Evolutionary conservation across 345 rosid genomes (phyloP), one percentile per base, ranked within the genome.

Genomic region (Arabis alpina): DNA sequence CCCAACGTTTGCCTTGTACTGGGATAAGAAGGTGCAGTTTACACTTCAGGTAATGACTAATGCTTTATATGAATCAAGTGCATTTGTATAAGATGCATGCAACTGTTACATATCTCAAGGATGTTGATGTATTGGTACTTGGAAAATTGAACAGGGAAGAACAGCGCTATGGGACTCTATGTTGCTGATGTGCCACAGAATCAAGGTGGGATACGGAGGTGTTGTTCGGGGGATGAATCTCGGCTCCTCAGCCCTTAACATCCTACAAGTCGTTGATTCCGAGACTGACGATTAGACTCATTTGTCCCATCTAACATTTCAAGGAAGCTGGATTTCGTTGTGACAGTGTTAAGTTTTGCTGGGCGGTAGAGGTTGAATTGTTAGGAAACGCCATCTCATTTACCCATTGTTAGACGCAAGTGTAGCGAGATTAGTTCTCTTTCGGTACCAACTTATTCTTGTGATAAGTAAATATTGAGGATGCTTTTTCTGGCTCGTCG

Each of bases 121-220:
- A 58, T 42, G 61, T 50, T 50, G 55, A 48, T 60, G 3, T 27
- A 54, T 34, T 68, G 39, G 51, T 75, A 59, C 11, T 49, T 8
- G 40, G 65, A 6, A 27, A 55, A 50, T 48, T 54, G 39, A 62
- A 69, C 96, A 91, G 97, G 99, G 99, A 71, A 80, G 99, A 62
- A 86, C 96, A 32, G 91, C 96, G 28, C 57, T 90, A 57, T 91
- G 99, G 97, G 96, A 91, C 81, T 80, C 97, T 14, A 77, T 91
- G 68, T 72, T 91, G 80, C 81, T 93, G 9, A 45, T 86, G 72
- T 87, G 96, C 82, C 89, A 91, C 64, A 84, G 88, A 80, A 82
- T 91, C 58, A 88, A 88, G 80, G 81, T 82, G 39, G 93, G 87
- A 57, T 87, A 85, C 15, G 96, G 96, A 65, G 88, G 93, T 48